Evolutionary conservation across 1,284 basidiomycete species (phyloP).

Genomic region (Sporisorium reilianum): DNA sequence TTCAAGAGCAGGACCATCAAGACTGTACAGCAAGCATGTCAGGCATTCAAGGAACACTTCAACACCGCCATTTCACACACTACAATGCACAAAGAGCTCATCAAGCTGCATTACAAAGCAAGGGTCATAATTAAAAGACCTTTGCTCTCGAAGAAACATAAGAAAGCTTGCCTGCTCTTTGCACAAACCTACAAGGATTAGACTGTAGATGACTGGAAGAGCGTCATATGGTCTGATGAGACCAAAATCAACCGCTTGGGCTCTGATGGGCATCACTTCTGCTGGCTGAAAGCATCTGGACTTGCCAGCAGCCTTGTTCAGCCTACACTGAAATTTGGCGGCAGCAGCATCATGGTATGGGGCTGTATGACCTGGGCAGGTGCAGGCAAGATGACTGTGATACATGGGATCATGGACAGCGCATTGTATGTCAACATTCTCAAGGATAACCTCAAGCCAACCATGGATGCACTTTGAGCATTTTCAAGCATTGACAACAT

Average conservation of each 20-base stretch:
- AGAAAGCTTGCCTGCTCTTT: slow-evolving; percentile 6
- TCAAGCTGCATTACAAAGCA: neutral
- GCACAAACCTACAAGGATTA: slow-evolving; percentile 19
- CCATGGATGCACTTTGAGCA: slow-evolving; percentile 39
- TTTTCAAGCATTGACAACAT: slow-evolving; percentile 27
- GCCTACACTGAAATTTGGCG: slow-evolving; percentile 22
- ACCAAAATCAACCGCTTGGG: slow-evolving; percentile 20
- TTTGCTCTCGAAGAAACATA: slow-evolving; percentile 1
- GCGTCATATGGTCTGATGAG: slow-evolving; percentile 28
- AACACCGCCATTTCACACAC: neutral
- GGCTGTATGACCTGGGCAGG: slow-evolving; percentile 24
- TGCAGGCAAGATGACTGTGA: slow-evolving; percentile 8
- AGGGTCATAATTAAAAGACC: neutral
- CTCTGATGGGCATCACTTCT: slow-evolving; percentile 5
- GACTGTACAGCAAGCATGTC: slow-evolving; percentile 9
- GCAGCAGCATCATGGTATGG: slow-evolving; percentile 32
- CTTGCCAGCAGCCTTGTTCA: neutral
- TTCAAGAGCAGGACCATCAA: slow-evolving; percentile 5
- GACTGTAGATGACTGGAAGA: slow-evolving; percentile 26
- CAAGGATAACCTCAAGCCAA: slow-evolving; percentile 58
- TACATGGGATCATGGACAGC: slow-evolving; percentile 68
- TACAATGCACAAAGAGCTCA: neutral
- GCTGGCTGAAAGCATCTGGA: slow-evolving; percentile 15
- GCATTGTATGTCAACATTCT: slow-evolving; percentile 68
- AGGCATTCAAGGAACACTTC: slow-evolving; percentile 2